Base-by-base conservation (phyloP, 441 rosid genomes). In the Gossypium trilobum region DNA sequence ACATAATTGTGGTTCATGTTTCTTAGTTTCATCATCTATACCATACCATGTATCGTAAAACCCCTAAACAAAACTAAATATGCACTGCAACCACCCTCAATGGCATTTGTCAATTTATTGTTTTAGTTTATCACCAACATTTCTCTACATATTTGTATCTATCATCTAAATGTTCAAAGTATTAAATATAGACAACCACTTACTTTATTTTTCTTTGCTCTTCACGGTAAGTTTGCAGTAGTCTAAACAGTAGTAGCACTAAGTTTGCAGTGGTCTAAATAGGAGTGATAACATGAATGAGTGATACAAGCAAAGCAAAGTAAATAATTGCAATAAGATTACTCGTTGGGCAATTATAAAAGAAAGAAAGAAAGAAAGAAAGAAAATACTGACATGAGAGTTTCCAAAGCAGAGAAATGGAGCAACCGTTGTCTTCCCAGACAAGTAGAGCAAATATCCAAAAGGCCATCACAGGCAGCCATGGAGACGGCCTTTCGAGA, bases 371-470 rank as follows among this genome's bases (percentile, higher is more conserved):
- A 20, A 20, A 2, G 22, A 19, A 58, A 23, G 36, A 31, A 31
- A 17, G 1, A 17, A 62, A 36, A 60, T 42, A 82, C 87, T 83
- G 82, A 88, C 89, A 86, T 68, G 59, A 86, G 82, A 71, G 46
- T 54, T 44, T 81, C 69, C 74, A 84, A 66, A 51, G 86, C 87
- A 16, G 82, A 85, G 60, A 76, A 78, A 31, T 82, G 74, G 54
- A 88, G 74, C 27, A 86, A 56, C n/a, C 78, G 77, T 27, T 71
- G 79, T 65, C 83, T 75, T 60, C 87, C 90, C 27, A 77, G 17
- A 16, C 64, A 79, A 71, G 87, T 81, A 19, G 85, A 73, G 17
- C 83, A 86, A 74, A 86, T 75, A 82, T 88, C 92, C 82, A 83
- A 73, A 57, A 88, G 56, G 36, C 86, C 82, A 75, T 80, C 71